These are phyloP conservation scores for Irpex lacteus DNA, from an alignment of 1,284 basidiomycete species.

Conservation along the genomic window DNA sequence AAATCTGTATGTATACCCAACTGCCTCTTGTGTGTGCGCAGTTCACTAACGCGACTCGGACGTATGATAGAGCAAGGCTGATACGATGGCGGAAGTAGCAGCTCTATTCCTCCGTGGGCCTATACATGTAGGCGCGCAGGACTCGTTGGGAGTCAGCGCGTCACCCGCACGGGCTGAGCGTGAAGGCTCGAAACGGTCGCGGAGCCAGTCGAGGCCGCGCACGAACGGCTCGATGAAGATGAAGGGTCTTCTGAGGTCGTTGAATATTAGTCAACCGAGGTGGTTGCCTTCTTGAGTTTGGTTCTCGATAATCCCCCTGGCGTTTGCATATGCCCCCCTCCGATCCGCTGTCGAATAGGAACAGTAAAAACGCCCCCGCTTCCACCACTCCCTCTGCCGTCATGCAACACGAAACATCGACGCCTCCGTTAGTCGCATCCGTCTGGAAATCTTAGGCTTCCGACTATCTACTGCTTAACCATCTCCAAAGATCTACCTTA, in stretches of 20 bases:
- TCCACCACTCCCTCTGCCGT: no score
- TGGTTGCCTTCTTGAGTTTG: not conserved
- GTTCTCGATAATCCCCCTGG: not conserved
- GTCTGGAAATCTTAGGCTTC: not conserved
- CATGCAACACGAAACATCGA: not conserved
- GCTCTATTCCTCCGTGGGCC: conserved; percentile 12
- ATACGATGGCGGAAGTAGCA: conserved; percentile 9
- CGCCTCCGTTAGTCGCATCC: not conserved
- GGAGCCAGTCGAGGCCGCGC: not conserved
- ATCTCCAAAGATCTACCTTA: not conserved
- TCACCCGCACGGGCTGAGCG: not conserved
- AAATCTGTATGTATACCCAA: not conserved
- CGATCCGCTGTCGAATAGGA: no score
- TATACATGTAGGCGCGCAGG: not conserved
- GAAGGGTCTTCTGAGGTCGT: conserved; percentile 10
- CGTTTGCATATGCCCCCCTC: no score
- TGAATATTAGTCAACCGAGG: conserved; percentile 7
- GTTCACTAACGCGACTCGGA: no score
- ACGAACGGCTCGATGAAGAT: not conserved
- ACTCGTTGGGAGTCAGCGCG: conserved; percentile 6
- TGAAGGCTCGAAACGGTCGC: not conserved
- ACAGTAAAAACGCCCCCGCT: no score
- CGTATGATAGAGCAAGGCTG: conserved; percentile 3
- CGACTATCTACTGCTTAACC: not conserved
- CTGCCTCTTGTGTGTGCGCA: not conserved